phyloP scores from a whole-genome alignment of 2,329 filamentous ascomycete species.

The Mycosphaerelloides madeirae region DNA sequence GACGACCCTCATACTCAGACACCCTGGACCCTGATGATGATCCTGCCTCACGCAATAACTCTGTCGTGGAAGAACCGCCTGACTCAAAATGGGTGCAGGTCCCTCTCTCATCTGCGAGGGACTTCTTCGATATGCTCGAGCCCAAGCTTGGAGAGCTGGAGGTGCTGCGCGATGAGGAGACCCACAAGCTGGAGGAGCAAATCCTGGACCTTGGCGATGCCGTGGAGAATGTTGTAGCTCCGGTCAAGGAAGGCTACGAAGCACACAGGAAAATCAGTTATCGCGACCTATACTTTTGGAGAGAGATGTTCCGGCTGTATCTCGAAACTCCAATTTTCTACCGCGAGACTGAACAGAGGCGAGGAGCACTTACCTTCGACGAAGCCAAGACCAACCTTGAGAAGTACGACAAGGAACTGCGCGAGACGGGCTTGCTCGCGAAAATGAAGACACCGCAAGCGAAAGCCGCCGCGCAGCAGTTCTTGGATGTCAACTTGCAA shows the following conservation, averaged over 20 bases:
- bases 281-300: slow-evolving; percentile 67
- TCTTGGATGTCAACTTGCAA: slow-evolving; percentile 66
- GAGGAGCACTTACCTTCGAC: slow-evolving; percentile 61
- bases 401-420: slow-evolving; percentile 67
- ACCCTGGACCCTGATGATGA: not conserved
- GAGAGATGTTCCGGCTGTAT: slow-evolving; percentile 77
- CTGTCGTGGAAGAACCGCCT: slow-evolving; percentile 2
- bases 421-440: slow-evolving; percentile 54
- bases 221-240: slow-evolving; percentile 61
- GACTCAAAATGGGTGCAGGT: slow-evolving; percentile 57
- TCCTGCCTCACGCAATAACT: slow-evolving; percentile 1
- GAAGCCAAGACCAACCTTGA: slow-evolving; percentile 64
- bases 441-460: slow-evolving; percentile 65
- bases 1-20: slow-evolving; percentile 1
- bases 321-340: slow-evolving; percentile 78
- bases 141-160: slow-evolving; percentile 67
- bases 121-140: slow-evolving; percentile 75
- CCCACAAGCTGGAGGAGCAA: slow-evolving; percentile 57
- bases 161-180: slow-evolving; percentile 61
- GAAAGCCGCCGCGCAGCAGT: slow-evolving; percentile 59
- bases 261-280: slow-evolving; percentile 30
- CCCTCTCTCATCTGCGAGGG: slow-evolving; percentile 67
- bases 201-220: slow-evolving; percentile 62
- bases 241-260: slow-evolving; percentile 49
- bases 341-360: slow-evolving; percentile 66